phyloP scores from a whole-genome alignment of 192 early-diverging fungal species.

The Entophlyctis helioformis region DNA sequence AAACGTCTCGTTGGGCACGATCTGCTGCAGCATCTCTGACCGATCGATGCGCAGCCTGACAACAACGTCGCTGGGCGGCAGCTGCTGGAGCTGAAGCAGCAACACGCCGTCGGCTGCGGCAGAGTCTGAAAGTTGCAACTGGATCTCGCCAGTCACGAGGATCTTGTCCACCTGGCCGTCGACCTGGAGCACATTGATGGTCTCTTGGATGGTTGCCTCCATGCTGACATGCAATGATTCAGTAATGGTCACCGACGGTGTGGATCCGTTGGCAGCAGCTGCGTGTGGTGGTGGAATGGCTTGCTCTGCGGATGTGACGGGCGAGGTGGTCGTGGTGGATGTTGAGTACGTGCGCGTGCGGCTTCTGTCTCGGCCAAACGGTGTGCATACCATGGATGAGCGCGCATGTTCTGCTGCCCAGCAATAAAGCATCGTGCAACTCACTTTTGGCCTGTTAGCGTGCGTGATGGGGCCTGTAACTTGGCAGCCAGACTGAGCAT shows the following conservation, averaged over 20 bases:
- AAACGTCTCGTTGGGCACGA: conserved; percentile 19
- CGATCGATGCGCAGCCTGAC: too few species aligned
- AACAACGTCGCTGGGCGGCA: too few species aligned
- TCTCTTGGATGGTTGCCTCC: conserved; percentile 15
- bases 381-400: not conserved
- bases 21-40: conserved; percentile 11
- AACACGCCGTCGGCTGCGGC: too few species aligned
- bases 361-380: not conserved
- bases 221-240: conserved; percentile 1
- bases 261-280: not conserved
- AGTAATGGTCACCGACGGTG: not conserved
- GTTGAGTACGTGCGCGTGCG: not conserved
- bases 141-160: conserved; percentile 24
- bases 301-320: not conserved
- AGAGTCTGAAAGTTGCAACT: not conserved
- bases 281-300: not conserved
- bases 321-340: not conserved
- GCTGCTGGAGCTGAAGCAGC: too few species aligned
- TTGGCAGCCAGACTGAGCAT: conserved; percentile 13
- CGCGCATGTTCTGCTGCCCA: not conserved
- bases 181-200: conserved; percentile 21
- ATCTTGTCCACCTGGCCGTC: conserved; percentile 23
- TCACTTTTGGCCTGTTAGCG: conserved; percentile 5
- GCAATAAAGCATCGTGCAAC: not conserved
- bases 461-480: conserved; percentile 3